Evolutionary conservation across 148 eudicot genomes (phyloP), one percentile per base, ranked within the genome.

Genomic region (Chenopodium berlandieri): DNA sequence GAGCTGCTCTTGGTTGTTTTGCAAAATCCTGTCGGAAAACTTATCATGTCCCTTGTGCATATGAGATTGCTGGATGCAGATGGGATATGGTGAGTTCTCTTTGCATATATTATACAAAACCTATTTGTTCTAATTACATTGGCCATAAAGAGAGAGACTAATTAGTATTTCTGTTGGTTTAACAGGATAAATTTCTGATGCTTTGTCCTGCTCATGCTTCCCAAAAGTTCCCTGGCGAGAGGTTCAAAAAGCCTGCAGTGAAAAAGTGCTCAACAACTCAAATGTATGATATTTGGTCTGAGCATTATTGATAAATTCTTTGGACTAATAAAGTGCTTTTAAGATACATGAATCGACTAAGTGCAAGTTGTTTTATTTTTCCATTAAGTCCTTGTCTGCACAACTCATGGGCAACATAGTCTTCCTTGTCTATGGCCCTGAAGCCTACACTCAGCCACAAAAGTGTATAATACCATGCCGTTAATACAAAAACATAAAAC

Each of bases 1-100:
- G 99, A 82, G 99, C 99, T 62, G 94, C 91, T 2, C 97, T 96
- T 81, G 99, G 99, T 27, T 96, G 98, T 86, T 91, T 73, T 87
- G 85, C 86, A 73, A 92, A 90, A 76, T 82, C 92, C 19, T 96
- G 99, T 78, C 86, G 92, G 75, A 95, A 81, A 89, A 92, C 82
- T 66, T 96, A 92, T 80, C 99, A 96, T 79, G 97, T 83, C 34
- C 93, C 98, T 37, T 94, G 99, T 86, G 98, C 98, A 60, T 79
- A 81, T 62, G 88, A 84, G 50, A 73, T 88, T 73, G 67, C 75
- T 71, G 90, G 60, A 72, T 94, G 98, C 88, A 91, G 95, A 92
- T 96, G 99, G 99, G 95, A 96, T 74, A 75, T 82, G 60, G 97
- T 93, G 82, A 89, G 95, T 85, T 25, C 73, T 11, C 79, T 67